Evolutionary conservation across 805 yeast genomes (phyloP), one percentile per base, ranked within the genome.

Genomic region (Candida lessepsii): DNA sequence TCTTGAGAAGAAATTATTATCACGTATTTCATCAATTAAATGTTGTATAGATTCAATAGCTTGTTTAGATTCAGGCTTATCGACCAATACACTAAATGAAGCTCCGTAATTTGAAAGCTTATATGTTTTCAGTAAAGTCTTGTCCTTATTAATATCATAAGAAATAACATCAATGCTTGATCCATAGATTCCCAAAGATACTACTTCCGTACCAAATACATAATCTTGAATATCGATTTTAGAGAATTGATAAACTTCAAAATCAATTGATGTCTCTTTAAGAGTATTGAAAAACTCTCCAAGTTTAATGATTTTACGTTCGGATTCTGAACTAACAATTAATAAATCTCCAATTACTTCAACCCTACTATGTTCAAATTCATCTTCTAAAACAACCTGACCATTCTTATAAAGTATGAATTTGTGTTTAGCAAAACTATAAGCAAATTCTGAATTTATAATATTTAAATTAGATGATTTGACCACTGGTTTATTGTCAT

Each of bases 1-100:
- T 20, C 63, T 58, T 9, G 39, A 13, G 7, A 60, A 39, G 28
- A 57, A 49, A 16, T 51, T 45, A 13, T 52, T 43, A 11, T 49
- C 44, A 5, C 53, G 37, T 9, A 42, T 34, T 27, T 63, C 70
- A 30, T 63, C 62, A 21, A 63, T 52, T 35, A 67, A 44, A 34
- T 59, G 60, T 32, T 63, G 61, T 10, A 54, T 63, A 40, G 60
- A 54, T 25, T 58, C 60, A 20, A 60, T 49, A 3, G 57, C 46
- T 9, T 49, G 44, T 31, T 56, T 43, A 5, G 65, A 55, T 17
- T 52, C 53, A 5, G 70, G 71, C 29, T 56, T 59, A 41, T 67
- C 60, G 4, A 63, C 54, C 30, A 48, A 28, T 16, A 48, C 26
- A 10, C 28, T 14, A 3, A 45, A 32, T 23, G 24, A 11, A n/a